A percentile compares a stretch with the other conserved stretches of the same genome.
Evolutionary conservation across 2,329 filamentous ascomycete genomes (phyloP).

Genomic region (Colletotrichum sp.): DNA sequence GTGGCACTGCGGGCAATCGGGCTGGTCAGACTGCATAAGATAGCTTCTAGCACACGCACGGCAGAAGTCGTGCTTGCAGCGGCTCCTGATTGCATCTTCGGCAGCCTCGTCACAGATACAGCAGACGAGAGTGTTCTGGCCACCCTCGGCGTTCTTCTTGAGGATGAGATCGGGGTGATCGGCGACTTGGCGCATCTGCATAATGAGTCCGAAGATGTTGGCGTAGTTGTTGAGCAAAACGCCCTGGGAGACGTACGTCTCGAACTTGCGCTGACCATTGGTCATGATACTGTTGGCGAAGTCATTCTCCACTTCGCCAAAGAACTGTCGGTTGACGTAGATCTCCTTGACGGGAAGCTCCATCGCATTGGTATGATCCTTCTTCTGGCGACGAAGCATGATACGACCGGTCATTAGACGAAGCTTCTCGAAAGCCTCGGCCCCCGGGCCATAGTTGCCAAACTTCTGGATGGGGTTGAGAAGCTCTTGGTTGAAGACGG

Average conservation of each 20-base stretch:
- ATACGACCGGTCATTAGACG: constrained; percentile 89
- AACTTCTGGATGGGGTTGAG: constrained; percentile 79
- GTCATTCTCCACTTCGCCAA: constrained; percentile 94
- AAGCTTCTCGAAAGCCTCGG: constrained; percentile 78
- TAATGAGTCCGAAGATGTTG: constrained; percentile 98
- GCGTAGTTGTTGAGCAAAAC: constrained; percentile 97
- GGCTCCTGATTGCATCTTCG: constrained; percentile 91
- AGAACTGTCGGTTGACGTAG: constrained; percentile 91
- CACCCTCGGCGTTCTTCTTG: constrained; percentile 84
- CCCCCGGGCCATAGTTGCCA: constrained; percentile 66
- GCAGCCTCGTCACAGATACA: constrained; percentile 96
- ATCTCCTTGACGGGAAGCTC: constrained; percentile 96
- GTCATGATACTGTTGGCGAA: constrained; percentile 97
- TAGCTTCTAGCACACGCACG: constrained; percentile 53
- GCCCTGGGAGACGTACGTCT: constrained; percentile 93
- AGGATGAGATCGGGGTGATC: constrained; percentile 95
- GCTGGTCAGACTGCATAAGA: constrained; percentile 76
- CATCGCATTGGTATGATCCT: constrained; percentile 92
- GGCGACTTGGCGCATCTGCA: constrained; percentile 98
- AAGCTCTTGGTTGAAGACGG: constrained; percentile 91
- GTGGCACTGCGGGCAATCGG: constrained; percentile 90
- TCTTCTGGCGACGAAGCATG: constrained; percentile 95
- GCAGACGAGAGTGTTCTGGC: constrained; percentile 90
- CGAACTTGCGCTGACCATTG: constrained; percentile 85
- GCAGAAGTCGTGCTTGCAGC: constrained; percentile 82